Evolutionary conservation across 2,329 filamentous ascomycete species (phyloP).

Genomic region (Aspergillus pseudotamarii): DNA sequence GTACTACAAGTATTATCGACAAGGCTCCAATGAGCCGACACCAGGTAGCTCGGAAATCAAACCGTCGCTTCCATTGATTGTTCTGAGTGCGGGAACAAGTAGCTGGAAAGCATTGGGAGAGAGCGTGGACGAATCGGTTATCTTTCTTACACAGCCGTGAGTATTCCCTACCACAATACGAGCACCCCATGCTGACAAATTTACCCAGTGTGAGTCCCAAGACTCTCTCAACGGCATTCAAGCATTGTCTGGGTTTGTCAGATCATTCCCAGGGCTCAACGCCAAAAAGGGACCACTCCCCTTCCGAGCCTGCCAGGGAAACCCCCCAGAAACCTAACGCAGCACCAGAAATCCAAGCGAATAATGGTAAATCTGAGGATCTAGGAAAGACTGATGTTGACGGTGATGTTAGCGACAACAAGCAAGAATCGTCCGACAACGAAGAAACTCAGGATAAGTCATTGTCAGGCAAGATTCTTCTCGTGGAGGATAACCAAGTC

Average conservation of each 20-base stretch:
- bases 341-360: neutral
- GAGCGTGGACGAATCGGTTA: slow-evolving; percentile 18
- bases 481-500: slow-evolving; percentile 44
- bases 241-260: slow-evolving; percentile 15
- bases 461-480: slow-evolving; percentile 17
- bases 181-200: neutral
- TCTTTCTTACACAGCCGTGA: slow-evolving; percentile 27
- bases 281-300: neutral
- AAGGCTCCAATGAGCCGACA: neutral
- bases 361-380: neutral
- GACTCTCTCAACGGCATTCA: slow-evolving; percentile 20
- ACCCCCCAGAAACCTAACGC: neutral
- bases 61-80: slow-evolving; percentile 19
- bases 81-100: slow-evolving; percentile 19
- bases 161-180: neutral
- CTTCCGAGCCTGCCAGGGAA: neutral
- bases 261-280: neutral
- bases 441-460: neutral
- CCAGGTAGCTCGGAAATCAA: neutral
- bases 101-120: slow-evolving; percentile 16
- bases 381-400: neutral
- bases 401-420: neutral
- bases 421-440: neutral
- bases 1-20: slow-evolving; percentile 14
- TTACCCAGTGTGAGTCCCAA: slow-evolving; percentile 23